Conservation (phyloP, 1,139 yeast genomes). For the Debaryomyces subglobosus region DNA sequence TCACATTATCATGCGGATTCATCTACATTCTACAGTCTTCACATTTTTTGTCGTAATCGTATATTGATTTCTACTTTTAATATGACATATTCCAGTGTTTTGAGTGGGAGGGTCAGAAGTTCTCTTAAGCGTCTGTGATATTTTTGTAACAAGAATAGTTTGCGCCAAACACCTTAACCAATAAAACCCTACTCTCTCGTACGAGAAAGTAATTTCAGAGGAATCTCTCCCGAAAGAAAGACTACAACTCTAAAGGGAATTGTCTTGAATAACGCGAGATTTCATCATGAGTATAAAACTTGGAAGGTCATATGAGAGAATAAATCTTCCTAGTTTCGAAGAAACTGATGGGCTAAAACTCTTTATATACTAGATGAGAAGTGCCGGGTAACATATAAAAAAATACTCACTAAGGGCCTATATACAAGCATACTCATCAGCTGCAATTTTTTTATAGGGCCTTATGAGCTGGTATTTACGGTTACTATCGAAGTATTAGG, state of each 20-base stretch:
- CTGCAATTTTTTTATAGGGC: slow-evolving; percentile 4
- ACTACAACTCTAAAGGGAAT: slow-evolving; percentile 54
- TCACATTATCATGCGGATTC: slow-evolving; percentile 4
- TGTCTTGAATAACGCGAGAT: slow-evolving; percentile 56
- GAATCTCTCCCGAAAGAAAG: slow-evolving; percentile 31
- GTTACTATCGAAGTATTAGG: background rate
- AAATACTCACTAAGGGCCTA: slow-evolving; percentile 5
- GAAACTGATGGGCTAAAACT: slow-evolving; percentile 4
- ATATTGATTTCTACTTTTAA: slow-evolving; percentile 10
- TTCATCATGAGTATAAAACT: slow-evolving; percentile 65
- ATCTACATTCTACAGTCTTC: slow-evolving; percentile 18
- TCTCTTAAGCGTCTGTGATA: slow-evolving; percentile 48
- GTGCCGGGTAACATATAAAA: slow-evolving; percentile 12
- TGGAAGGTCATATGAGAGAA: slow-evolving; percentile 53
- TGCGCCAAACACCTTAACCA: slow-evolving; percentile 70
- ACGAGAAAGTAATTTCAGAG: slow-evolving; percentile 40
- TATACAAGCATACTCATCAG: slow-evolving; percentile 9
- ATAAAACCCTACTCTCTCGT: slow-evolving; percentile 48
- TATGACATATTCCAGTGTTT: slow-evolving; percentile 10
- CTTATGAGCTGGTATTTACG: background rate
- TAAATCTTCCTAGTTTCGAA: slow-evolving; percentile 4
- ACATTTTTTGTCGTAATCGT: slow-evolving; percentile 18
- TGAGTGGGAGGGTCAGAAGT: slow-evolving; percentile 43
- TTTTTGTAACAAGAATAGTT: slow-evolving; percentile 56
- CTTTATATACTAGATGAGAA: background rate